These are phyloP conservation scores for Spatholobus suberectus DNA, from an alignment of 306 rosid genomes.

Conservation along the genomic window DNA sequence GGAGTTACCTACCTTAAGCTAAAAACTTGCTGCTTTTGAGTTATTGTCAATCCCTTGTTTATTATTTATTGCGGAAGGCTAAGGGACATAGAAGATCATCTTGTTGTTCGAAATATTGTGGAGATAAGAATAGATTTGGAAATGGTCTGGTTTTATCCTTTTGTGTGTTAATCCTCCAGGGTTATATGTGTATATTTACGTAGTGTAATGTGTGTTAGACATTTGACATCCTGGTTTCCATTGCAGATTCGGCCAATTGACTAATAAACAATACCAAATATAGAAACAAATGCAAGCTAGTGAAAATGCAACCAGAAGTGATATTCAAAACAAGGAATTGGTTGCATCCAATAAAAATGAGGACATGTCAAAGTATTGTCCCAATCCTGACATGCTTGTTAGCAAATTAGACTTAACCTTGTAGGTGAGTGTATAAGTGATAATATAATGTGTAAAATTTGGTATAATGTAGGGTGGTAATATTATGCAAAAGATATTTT, in stretches of 20 bases:
- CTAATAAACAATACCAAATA: conserved; percentile 86
- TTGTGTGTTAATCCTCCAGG: not conserved
- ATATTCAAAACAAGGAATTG: conserved; percentile 45
- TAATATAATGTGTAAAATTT: not conserved
- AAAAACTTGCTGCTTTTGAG: conserved; percentile 79
- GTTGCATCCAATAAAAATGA: conserved; percentile 52
- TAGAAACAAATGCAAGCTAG: conserved; percentile 75
- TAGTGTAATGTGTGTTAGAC: not conserved
- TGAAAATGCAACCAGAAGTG: conserved; percentile 50
- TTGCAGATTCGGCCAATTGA: conserved; percentile 86
- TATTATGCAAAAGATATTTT: not conserved
- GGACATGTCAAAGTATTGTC: conserved; percentile 74
- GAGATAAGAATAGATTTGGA: conserved; percentile 85
- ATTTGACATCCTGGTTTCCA: conserved; percentile 32
- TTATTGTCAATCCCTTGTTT: conserved; percentile 88
- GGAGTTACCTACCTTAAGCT: conserved; percentile 89
- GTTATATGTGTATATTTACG: no score
- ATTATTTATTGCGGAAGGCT: conserved; percentile 81
- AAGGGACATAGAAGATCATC: conserved; percentile 82
- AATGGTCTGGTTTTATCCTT: conserved; percentile 61
- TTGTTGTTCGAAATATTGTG: conserved; percentile 71
- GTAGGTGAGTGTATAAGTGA: conserved; percentile 50
- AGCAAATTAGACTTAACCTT: conserved; percentile 52
- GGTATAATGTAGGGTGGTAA: not conserved
- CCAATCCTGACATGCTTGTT: conserved; percentile 83